Conservation (phyloP, 768 basidiomycete species). For the Mycena sanguinolenta region DNA sequence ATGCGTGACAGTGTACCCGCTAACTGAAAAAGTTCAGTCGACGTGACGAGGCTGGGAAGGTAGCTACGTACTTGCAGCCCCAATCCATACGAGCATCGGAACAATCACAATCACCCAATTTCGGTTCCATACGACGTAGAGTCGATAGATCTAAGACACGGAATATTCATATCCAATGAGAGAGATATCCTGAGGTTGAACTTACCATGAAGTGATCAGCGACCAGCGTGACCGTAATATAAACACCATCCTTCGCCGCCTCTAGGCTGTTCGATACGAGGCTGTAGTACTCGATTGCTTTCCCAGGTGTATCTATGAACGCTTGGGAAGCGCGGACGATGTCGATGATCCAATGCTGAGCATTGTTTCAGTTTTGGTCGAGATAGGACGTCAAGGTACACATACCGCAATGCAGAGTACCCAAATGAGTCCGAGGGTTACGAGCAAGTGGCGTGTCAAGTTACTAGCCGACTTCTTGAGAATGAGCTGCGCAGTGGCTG, state of each 20-base stretch:
- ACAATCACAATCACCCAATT: slow-evolving; percentile 11
- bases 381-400: background rate
- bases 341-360: slow-evolving; percentile 32
- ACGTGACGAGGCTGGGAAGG: background rate
- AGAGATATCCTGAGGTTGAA: background rate
- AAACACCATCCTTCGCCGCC: slow-evolving; percentile 23
- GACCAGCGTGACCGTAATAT: slow-evolving; percentile 19
- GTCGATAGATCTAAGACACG: slow-evolving; percentile 20
- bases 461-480: background rate
- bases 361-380: background rate
- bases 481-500: slow-evolving; percentile 1
- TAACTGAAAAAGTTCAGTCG: slow-evolving; percentile 12
- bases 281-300: slow-evolving; percentile 19
- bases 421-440: slow-evolving; percentile 18
- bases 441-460: slow-evolving; percentile 5
- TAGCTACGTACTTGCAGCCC: background rate
- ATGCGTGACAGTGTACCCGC: slow-evolving; percentile 11
- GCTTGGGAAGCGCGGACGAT: slow-evolving; percentile 20
- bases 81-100: slow-evolving; percentile 18
- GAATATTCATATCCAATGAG: background rate
- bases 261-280: slow-evolving; percentile 17
- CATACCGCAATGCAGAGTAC: slow-evolving; percentile 22
- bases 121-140: slow-evolving; percentile 29
- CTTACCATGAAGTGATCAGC: slow-evolving; percentile 30
- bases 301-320: slow-evolving; percentile 16